Evolutionary conservation across 257 asterid genomes (phyloP).

Genomic region (Echites panduratus): DNA sequence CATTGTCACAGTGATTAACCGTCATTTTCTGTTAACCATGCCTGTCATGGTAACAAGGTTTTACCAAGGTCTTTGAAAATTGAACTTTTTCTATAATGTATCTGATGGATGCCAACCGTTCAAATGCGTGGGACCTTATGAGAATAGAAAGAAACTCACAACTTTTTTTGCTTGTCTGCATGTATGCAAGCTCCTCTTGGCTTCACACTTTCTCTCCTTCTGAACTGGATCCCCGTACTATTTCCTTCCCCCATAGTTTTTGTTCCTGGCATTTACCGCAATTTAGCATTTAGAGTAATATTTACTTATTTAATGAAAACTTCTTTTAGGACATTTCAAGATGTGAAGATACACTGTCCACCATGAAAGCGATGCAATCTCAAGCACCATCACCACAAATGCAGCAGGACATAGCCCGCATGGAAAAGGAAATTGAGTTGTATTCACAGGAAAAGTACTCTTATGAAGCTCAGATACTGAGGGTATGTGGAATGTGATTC

Average conservation of each 20-base stretch:
- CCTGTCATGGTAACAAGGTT: not conserved
- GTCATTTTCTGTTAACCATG: not conserved
- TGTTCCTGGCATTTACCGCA: not conserved
- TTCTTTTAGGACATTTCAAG: constrained; percentile 85
- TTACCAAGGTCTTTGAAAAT: not conserved
- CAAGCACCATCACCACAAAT: constrained; percentile 73
- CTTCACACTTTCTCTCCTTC: not conserved
- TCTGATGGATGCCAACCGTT: not conserved
- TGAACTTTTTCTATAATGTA: not conserved
- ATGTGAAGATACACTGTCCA: constrained; percentile 66
- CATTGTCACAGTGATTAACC: not conserved
- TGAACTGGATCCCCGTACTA: not conserved
- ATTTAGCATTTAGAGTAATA: not conserved
- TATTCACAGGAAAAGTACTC: constrained; percentile 79
- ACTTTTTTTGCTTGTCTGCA: not conserved
- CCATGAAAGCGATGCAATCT: constrained; percentile 69
- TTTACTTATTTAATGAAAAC: not conserved
- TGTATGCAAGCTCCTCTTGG: not conserved
- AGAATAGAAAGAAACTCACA: too few relatives aligned
- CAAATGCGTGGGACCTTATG: not conserved
- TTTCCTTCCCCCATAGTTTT: not conserved
- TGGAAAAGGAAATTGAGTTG: constrained; percentile 77
- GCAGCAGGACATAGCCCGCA: constrained; percentile 71
- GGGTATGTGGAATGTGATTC: constrained; percentile 35
- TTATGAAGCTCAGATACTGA: constrained; percentile 92